phyloP scores from a whole-genome alignment of 2,329 filamentous ascomycete species.

The Chaetomiaceae sp. region DNA sequence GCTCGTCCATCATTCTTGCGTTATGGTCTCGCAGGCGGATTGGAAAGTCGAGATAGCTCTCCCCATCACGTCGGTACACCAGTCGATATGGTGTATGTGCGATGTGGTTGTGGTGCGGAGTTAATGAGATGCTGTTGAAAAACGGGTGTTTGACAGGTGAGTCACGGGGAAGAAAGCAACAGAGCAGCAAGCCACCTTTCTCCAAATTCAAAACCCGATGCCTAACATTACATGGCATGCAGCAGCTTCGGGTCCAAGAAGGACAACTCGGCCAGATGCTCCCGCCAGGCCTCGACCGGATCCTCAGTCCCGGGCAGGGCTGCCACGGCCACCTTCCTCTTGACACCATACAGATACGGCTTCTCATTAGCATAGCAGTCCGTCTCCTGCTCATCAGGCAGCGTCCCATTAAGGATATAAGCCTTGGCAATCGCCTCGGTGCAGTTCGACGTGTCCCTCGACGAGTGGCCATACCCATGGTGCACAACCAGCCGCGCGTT shows the following conservation, averaged over 20 bases:
- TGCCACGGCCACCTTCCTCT: constrained; percentile 8
- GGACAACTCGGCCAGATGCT: constrained; percentile 21
- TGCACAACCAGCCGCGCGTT: constrained; percentile 47
- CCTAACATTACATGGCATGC: not conserved
- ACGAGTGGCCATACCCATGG: constrained; percentile 47
- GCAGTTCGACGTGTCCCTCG: constrained; percentile 42
- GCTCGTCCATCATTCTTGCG: too few relatives aligned
- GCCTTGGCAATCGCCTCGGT: constrained; percentile 39
- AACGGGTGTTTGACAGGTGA: too few relatives aligned
- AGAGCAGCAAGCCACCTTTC: too few relatives aligned
- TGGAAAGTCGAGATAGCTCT: too few relatives aligned
- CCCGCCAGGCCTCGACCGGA: constrained; percentile 18
- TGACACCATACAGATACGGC: constrained; percentile 41
- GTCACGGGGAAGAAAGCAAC: too few relatives aligned
- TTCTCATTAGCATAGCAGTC: constrained; percentile 45
- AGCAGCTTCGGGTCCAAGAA: constrained; percentile 20
- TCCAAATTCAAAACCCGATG: not conserved
- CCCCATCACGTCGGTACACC: too few relatives aligned
- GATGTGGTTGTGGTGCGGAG: too few relatives aligned
- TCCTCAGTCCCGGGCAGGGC: constrained; percentile 2
- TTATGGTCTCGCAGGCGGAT: too few relatives aligned
- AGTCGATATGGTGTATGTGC: too few relatives aligned
- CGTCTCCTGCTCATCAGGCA: constrained; percentile 41
- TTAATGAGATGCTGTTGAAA: too few relatives aligned
- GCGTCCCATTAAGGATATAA: constrained; percentile 39